Conservation (phyloP, 1,139 yeast genomes). For the Tardiomyces depauwii region DNA sequence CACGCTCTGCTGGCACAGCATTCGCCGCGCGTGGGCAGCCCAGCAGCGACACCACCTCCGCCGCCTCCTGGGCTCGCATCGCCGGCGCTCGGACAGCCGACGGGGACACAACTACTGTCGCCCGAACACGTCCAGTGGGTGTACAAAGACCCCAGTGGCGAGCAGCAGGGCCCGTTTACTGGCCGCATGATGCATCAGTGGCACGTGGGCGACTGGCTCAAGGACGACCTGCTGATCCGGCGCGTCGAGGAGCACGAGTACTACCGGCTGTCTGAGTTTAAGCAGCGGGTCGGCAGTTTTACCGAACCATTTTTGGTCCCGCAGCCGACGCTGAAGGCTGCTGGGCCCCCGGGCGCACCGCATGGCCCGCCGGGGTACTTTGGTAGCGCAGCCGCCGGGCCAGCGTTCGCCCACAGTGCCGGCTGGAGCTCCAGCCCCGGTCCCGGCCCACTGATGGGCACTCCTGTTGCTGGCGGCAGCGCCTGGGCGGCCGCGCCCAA, state of each 20-base stretch:
- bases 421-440: constrained; percentile 1
- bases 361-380: constrained; percentile 1
- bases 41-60: not conserved
- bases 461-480: not conserved
- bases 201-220: constrained; percentile 54
- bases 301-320: constrained; percentile 54
- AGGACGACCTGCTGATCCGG: constrained; percentile 43
- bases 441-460: constrained; percentile 2
- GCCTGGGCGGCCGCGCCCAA: not conserved
- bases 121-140: constrained; percentile 51
- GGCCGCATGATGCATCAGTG: constrained; percentile 73
- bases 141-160: constrained; percentile 60
- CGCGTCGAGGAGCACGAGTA: constrained; percentile 31
- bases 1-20: not conserved
- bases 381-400: constrained; percentile 2
- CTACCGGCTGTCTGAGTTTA: constrained; percentile 22
- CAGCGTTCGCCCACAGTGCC: not conserved
- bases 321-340: constrained; percentile 26
- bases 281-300: constrained; percentile 34
- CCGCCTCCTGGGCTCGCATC: constrained; percentile 1
- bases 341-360: not conserved
- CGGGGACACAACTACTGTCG: constrained; percentile 11
- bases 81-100: not conserved
- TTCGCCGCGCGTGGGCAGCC: not conserved
- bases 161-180: constrained; percentile 71